Evolutionary conservation across 306 rosid species (phyloP).

Genomic region (Prunus mira): DNA sequence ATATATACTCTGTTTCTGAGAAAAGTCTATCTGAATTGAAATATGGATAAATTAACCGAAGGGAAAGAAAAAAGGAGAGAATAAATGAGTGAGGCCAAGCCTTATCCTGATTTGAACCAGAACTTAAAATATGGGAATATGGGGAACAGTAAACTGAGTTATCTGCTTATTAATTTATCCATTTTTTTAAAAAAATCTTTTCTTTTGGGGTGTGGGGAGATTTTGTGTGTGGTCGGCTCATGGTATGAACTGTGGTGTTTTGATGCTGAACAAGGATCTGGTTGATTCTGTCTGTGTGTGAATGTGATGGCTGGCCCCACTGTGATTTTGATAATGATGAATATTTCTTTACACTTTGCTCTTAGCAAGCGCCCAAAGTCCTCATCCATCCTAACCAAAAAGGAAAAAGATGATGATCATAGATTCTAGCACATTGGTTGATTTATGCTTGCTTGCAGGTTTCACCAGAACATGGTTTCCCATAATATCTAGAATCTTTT

Average conservation of each 20-base stretch:
- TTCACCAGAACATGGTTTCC: not conserved
- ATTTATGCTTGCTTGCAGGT: not conserved
- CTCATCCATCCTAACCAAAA: not conserved
- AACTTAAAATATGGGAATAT: not conserved
- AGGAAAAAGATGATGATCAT: not conserved
- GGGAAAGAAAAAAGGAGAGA: conserved; percentile 1
- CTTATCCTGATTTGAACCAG: conserved; percentile 40
- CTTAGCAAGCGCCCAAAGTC: no score
- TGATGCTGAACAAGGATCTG: not conserved
- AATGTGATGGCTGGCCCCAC: not conserved
- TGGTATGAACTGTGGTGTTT: not conserved
- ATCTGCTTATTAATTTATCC: conserved; percentile 22
- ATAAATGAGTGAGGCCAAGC: conserved; percentile 25
- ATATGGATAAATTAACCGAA: conserved; percentile 5
- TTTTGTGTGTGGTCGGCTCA: not conserved
- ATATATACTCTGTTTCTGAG: not conserved
- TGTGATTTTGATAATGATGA: not conserved
- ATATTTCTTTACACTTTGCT: not conserved
- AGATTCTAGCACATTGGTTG: not conserved
- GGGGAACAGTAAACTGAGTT: conserved; percentile 21
- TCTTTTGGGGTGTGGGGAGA: not conserved
- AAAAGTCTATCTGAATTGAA: not conserved
- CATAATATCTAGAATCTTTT: not conserved
- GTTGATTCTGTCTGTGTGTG: not conserved
- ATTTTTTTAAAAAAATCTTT: fast-evolving